Evolutionary conservation across 495 filamentous ascomycete species (phyloP).

Genomic region (Annulohypoxylon bovei): DNA sequence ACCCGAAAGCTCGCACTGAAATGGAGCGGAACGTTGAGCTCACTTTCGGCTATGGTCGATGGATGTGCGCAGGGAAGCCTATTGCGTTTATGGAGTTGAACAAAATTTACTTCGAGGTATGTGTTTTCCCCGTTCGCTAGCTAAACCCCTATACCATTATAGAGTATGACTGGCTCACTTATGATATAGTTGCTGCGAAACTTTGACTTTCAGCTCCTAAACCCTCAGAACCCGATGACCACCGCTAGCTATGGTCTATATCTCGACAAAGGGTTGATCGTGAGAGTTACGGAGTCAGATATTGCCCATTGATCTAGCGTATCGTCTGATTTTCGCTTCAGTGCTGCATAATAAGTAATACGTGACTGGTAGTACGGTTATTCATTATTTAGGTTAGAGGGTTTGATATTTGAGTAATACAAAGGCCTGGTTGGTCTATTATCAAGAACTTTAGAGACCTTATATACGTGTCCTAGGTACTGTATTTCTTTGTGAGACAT

Average conservation of each 20-base stretch:
- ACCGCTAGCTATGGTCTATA: background rate
- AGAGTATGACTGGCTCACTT: background rate
- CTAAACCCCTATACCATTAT: background rate
- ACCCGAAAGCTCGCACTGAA: slow-evolving; percentile 44
- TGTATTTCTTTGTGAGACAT: background rate
- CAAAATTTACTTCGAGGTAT: slow-evolving; percentile 66
- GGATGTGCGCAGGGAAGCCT: slow-evolving; percentile 56
- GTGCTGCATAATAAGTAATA: too few relatives aligned
- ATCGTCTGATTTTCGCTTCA: too few relatives aligned
- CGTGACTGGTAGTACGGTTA: too few relatives aligned
- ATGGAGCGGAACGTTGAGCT: slow-evolving; percentile 58
- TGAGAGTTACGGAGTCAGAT: slow-evolving; percentile 1
- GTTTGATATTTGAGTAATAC: too few relatives aligned
- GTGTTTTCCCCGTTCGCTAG: background rate
- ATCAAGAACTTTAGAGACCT: too few relatives aligned
- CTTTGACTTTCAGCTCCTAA: slow-evolving; percentile 64
- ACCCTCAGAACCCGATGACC: slow-evolving; percentile 53
- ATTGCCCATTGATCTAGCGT: background rate
- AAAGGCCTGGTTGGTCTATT: too few relatives aligned
- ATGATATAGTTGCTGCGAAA: slow-evolving; percentile 16
- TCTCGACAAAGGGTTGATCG: background rate
- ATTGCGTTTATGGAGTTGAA: slow-evolving; percentile 62
- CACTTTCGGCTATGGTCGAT: slow-evolving; percentile 57
- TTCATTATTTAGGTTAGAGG: too few relatives aligned
- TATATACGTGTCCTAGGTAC: too few relatives aligned